A percentile compares a stretch with the other conserved stretches of the same genome.
These are phyloP conservation scores for Colletotrichum higginsianum DNA, from an alignment of 2,329 filamentous ascomycete genomes.

Conservation along the genomic window DNA sequence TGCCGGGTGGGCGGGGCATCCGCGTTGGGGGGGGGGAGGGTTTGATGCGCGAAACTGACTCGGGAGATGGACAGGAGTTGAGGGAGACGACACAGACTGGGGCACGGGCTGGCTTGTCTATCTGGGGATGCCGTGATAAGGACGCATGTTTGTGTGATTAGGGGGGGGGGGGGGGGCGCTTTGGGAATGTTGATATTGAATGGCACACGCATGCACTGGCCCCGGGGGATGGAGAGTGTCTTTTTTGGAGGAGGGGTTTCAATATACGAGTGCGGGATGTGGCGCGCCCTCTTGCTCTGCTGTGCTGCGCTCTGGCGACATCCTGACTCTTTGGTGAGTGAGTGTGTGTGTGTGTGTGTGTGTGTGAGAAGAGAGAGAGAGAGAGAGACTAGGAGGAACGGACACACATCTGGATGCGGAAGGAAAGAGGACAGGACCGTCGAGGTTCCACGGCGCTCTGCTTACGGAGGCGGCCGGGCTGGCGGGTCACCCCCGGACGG, in stretches of 20 bases:
- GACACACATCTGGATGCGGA: not conserved
- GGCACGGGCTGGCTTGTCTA: not conserved
- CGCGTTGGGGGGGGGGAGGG: not conserved
- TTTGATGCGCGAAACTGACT: conserved; percentile 23
- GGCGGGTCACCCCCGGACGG: not conserved
- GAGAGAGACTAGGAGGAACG: not conserved
- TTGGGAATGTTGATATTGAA: not conserved
- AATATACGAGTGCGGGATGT: not conserved
- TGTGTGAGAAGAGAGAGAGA: too few species aligned
- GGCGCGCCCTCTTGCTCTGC: not conserved
- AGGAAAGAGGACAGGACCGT: not conserved
- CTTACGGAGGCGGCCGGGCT: not conserved
- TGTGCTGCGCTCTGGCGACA: not conserved
- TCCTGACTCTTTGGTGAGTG: not conserved
- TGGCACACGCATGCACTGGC: not conserved
- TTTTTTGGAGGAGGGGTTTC: not conserved
- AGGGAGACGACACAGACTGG: not conserved
- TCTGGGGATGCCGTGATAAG: conserved; percentile 15
- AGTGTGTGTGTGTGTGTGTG: too few species aligned
- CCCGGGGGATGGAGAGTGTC: too few species aligned
- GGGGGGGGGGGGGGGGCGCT: not conserved
- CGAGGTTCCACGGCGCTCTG: not conserved
- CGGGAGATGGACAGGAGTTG: conserved; percentile 35
- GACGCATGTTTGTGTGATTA: conserved; percentile 1
- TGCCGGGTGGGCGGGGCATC: conserved; percentile 6